Percentiles rank a stretch among this genome's conserved stretches.
phyloP scores from a whole-genome alignment of 2,329 filamentous ascomycete genomes.

The Fusarium oligoseptatum region DNA sequence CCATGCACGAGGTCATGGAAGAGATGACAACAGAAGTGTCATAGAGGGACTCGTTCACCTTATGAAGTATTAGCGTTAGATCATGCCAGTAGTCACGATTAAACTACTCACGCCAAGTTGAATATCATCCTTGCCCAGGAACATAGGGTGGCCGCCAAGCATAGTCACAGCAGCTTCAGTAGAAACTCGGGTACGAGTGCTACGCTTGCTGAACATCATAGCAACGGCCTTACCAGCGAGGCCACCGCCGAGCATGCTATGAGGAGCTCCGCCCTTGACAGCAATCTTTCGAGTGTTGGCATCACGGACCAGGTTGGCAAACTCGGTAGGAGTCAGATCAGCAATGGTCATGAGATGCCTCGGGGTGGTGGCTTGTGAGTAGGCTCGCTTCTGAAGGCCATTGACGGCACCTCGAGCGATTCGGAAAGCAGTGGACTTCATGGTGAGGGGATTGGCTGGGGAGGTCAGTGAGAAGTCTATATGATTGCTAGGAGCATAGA shows the following conservation, averaged over 20 bases:
- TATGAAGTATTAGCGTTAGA: constrained; percentile 9
- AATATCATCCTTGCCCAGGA: constrained; percentile 94
- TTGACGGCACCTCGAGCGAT: constrained; percentile 51
- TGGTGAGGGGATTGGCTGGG: constrained; percentile 33
- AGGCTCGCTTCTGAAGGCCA: constrained; percentile 58
- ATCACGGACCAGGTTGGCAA: constrained; percentile 86
- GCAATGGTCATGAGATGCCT: constrained; percentile 93
- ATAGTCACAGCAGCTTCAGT: constrained; percentile 91
- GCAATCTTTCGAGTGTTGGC: constrained; percentile 80
- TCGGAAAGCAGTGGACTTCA: constrained; percentile 53
- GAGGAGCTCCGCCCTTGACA: constrained; percentile 75
- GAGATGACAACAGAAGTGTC: constrained; percentile 94
- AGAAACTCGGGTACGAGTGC: constrained; percentile 91
- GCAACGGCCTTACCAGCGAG: constrained; percentile 86
- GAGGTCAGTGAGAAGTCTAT: not conserved
- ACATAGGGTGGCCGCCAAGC: constrained; percentile 95
- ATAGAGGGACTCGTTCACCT: constrained; percentile 94
- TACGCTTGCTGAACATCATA: constrained; percentile 97
- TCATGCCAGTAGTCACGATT: not conserved
- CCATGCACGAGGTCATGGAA: constrained; percentile 89
- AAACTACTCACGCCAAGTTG: constrained; percentile 79
- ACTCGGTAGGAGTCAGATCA: constrained; percentile 84
- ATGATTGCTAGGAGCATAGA: not conserved
- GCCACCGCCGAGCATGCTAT: constrained; percentile 69
- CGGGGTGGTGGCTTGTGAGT: constrained; percentile 62